Base-by-base conservation (phyloP, 352 stramenopile genomes). In the Thraustotheca clavata region DNA sequence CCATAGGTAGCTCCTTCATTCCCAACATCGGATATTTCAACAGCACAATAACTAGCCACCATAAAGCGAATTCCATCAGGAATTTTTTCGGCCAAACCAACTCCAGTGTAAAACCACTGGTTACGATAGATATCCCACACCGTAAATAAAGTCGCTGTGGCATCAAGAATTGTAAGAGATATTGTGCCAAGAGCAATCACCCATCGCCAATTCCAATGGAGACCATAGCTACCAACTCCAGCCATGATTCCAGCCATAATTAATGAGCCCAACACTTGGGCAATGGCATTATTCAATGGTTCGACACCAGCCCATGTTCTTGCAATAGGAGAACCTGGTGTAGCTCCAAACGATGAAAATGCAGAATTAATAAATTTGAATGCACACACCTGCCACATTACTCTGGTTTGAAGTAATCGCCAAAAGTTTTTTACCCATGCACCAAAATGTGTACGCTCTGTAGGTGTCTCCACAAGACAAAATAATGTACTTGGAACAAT, bases 1-100 rank as follows among this genome's bases (percentile, higher is more conserved):
- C 74, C 77, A 61, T 93, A 93, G 4, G 79, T 88, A 24, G 79
- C 82, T 65, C 79, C 88, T 65, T 93, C 83, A n/a, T 83, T 77
- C 0, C 80, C 79, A 5, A 79, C 71, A 50, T 91, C 82, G 3
- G 80, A 77, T 49, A 93, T 87, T 60, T 93, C 76, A 26, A 93
- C 76, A 16, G 86, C 83, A 31, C 87, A 78, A n/a, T 87, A 73
- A 54, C 86, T 84, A 8, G 76, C 70, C n/a, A 91, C 72, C 59
- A 92, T 87, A 72, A 89, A 86, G 0, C 72, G 74, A 41, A 92
- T 69, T 6, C 76, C 83, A 50, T 88, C 74, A 6, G 80, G 76
- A 67, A 92, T 86, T 11, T 67, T 70, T 20, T 88, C 72, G 29
- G 79, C 34, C 33, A 82, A 67, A 16, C 75, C 74, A 36, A 76